Conservation (phyloP, 2,329 filamentous ascomycete species). For the Trichoderma semiorbis region DNA sequence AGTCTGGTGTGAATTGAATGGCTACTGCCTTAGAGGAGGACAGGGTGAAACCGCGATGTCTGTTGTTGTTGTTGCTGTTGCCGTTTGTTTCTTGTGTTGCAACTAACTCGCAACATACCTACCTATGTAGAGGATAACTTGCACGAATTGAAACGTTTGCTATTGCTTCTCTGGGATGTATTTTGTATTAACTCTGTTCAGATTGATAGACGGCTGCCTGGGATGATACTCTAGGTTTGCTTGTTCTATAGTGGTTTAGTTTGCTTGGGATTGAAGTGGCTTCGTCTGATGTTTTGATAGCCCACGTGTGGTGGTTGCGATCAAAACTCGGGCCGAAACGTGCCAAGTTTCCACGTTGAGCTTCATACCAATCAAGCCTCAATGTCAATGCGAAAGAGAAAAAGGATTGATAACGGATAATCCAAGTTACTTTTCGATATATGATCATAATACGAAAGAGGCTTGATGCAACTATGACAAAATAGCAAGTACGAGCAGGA, state of each 20-base stretch:
- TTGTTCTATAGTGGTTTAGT: background rate
- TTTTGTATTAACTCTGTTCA: background rate
- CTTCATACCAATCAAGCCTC: too few species aligned
- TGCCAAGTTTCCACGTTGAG: too few species aligned
- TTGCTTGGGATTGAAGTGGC: background rate
- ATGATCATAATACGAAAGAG: background rate
- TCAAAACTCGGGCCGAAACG: too few species aligned
- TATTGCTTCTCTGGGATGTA: background rate
- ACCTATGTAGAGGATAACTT: background rate
- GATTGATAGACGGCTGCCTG: background rate
- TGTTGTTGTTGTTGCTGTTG: background rate
- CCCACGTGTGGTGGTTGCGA: too few species aligned
- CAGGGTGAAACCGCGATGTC: background rate
- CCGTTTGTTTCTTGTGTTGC: background rate
- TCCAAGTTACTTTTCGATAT: background rate
- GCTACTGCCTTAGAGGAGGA: accelerated
- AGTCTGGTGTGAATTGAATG: background rate
- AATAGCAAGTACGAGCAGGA: background rate
- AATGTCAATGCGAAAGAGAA: too few species aligned
- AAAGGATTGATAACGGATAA: too few species aligned
- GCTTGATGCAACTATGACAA: background rate
- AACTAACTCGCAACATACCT: background rate
- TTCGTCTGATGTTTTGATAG: too few species aligned
- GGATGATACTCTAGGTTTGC: background rate
- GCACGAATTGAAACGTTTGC: background rate